Percentiles rank a stretch among this genome's conserved stretches.
These are phyloP conservation scores for Galerina sulciceps DNA, from an alignment of 768 basidiomycete genomes.

Conservation along the genomic window DNA sequence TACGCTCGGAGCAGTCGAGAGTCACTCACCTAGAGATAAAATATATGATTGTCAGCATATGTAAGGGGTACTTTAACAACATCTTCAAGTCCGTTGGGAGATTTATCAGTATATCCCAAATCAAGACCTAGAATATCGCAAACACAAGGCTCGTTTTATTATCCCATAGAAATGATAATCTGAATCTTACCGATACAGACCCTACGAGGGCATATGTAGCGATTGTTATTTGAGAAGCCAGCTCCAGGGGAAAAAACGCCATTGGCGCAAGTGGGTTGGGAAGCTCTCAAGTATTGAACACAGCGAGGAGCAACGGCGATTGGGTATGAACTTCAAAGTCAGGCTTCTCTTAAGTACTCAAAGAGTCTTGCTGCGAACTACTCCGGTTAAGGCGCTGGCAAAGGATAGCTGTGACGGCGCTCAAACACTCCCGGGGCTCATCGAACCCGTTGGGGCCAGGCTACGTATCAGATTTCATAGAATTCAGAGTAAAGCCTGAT, in stretches of 20 bases:
- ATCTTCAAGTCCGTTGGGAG: constrained; percentile 23
- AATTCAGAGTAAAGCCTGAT: too few species aligned
- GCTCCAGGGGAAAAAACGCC: constrained; percentile 30
- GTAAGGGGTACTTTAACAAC: constrained; percentile 18
- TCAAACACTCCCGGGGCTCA: too few species aligned
- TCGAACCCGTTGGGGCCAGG: too few species aligned
- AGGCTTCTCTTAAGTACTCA: too few species aligned
- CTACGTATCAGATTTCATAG: too few species aligned
- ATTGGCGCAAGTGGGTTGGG: constrained; percentile 34
- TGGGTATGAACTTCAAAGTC: too few species aligned
- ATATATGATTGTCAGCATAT: constrained; percentile 25
- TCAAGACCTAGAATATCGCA: constrained; percentile 20
- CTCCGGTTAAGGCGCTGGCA: too few species aligned
- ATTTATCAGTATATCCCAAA: constrained; percentile 33
- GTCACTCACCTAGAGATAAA: constrained; percentile 14
- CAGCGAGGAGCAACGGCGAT: not conserved
- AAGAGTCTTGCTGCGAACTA: too few species aligned
- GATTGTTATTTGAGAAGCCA: constrained; percentile 30
- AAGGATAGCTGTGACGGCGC: too few species aligned
- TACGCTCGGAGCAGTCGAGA: not conserved
- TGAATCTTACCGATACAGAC: constrained; percentile 10
- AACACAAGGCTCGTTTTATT: not conserved
- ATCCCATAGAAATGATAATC: not conserved
- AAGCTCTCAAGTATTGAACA: not conserved
- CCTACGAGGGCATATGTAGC: constrained; percentile 31